Percentiles rank a stretch among this genome's conserved stretches.
phyloP scores from a whole-genome alignment of 352 stramenopile genomes.

The Globisporangium orthogonon region DNA sequence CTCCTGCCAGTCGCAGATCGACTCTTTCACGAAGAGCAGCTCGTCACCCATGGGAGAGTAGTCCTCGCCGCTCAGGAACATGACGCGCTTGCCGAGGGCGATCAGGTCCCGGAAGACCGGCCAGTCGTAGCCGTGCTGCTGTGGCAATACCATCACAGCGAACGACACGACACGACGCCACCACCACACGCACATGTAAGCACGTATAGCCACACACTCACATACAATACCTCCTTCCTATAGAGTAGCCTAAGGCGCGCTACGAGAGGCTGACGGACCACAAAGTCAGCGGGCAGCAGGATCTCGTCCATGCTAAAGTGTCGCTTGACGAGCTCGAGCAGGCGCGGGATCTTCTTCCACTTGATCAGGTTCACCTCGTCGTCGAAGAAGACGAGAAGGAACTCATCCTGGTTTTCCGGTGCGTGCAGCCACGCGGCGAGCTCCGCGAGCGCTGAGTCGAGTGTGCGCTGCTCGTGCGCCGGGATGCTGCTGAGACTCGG shows the following conservation, averaged over 20 bases:
- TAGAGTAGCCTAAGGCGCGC: too few relatives aligned
- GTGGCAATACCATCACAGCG: not conserved
- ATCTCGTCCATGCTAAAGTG: slow-evolving; percentile 63
- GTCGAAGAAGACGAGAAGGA: slow-evolving; percentile 84
- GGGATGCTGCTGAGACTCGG: slow-evolving; percentile 67
- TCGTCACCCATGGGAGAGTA: slow-evolving; percentile 57
- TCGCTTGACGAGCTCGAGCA: slow-evolving; percentile 58
- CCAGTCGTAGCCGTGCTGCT: slow-evolving; percentile 43
- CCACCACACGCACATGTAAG: too few relatives aligned
- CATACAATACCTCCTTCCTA: too few relatives aligned
- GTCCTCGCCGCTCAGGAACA: slow-evolving; percentile 76
- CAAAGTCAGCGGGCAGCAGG: slow-evolving; percentile 52
- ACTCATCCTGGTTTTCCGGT: slow-evolving; percentile 49
- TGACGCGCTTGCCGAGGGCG: slow-evolving; percentile 48
- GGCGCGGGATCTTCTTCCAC: slow-evolving; percentile 72
- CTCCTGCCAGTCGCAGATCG: slow-evolving; percentile 77
- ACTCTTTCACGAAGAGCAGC: slow-evolving; percentile 70
- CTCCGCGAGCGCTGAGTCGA: slow-evolving; percentile 42
- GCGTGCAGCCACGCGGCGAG: slow-evolving; percentile 51
- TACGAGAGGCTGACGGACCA: slow-evolving; percentile 16
- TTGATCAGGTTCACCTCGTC: slow-evolving; percentile 63
- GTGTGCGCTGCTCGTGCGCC: slow-evolving; percentile 36
- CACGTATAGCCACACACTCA: too few relatives aligned
- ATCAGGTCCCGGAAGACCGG: slow-evolving; percentile 63
- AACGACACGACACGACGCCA: not conserved